Conservation (phyloP, 306 rosid genomes). For the Glycine soja region DNA sequence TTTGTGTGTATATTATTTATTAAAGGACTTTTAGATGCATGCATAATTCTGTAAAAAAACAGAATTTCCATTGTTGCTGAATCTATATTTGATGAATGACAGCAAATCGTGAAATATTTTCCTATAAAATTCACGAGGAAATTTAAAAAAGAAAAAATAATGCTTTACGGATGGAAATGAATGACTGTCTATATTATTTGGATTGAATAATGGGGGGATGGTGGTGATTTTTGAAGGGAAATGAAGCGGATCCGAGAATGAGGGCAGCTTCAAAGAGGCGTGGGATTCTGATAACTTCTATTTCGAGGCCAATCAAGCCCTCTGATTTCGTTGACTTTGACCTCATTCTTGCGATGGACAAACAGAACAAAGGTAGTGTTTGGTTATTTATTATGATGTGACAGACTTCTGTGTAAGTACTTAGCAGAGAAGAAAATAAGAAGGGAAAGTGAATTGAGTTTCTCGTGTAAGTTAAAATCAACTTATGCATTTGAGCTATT, state of each 20-base stretch:
- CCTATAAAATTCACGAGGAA: background rate
- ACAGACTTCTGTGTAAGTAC: no score
- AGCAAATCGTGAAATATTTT: background rate
- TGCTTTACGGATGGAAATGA: background rate
- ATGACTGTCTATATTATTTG: background rate
- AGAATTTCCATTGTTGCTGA: background rate
- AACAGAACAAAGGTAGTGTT: slow-evolving; percentile 72
- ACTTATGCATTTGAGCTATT: no score
- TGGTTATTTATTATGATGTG: slow-evolving; percentile 3
- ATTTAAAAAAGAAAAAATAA: background rate
- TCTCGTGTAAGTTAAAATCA: no score
- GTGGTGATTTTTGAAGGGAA: slow-evolving; percentile 63
- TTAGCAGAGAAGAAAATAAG: no score
- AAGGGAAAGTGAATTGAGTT: no score
- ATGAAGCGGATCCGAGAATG: slow-evolving; percentile 92
- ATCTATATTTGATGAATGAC: background rate
- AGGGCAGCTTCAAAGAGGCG: slow-evolving; percentile 87
- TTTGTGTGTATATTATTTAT: background rate
- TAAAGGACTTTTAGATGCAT: no score
- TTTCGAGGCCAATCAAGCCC: slow-evolving; percentile 79
- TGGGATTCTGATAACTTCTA: slow-evolving; percentile 79
- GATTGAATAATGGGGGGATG: slow-evolving; percentile 47
- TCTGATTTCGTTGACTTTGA: slow-evolving; percentile 88
- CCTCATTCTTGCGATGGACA: slow-evolving; percentile 94
- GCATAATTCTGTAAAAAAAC: background rate